phyloP scores from a whole-genome alignment of 2,329 filamentous ascomycete genomes.

The Talaromyces sp. region DNA sequence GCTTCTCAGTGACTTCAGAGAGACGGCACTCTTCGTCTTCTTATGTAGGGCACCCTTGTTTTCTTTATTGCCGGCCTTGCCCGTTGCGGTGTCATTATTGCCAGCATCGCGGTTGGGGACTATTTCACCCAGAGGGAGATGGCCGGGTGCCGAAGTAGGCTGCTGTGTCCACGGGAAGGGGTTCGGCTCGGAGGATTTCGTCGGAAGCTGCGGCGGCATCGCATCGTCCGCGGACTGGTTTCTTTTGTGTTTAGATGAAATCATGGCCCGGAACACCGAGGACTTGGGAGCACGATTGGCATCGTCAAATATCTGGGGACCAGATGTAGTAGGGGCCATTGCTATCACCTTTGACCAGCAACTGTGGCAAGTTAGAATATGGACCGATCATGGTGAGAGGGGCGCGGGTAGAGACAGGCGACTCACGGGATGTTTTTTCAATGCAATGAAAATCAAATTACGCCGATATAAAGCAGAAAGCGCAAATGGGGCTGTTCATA shows the following conservation, averaged over 20 bases:
- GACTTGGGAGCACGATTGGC: constrained; percentile 41
- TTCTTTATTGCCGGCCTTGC: constrained; percentile 43
- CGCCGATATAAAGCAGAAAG: constrained; percentile 9
- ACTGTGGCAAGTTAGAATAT: constrained; percentile 23
- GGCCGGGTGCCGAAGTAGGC: constrained; percentile 45
- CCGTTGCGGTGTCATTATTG: constrained; percentile 27
- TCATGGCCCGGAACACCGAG: constrained; percentile 57
- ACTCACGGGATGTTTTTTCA: constrained; percentile 23
- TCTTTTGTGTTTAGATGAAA: constrained; percentile 55
- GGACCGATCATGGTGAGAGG: neutral
- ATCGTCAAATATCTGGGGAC: constrained; percentile 43
- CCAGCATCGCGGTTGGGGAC: constrained; percentile 39
- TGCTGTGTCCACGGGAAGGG: constrained; percentile 52
- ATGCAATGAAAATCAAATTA: constrained; percentile 9
- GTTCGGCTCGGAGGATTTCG: constrained; percentile 42
- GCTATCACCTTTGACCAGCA: constrained; percentile 35
- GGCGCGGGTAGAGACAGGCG: constrained; percentile 19
- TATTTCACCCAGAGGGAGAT: constrained; percentile 43
- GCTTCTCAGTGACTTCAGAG: constrained; percentile 52
- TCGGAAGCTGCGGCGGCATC: constrained; percentile 30
- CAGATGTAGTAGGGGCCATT: constrained; percentile 37
- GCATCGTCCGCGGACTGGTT: constrained; percentile 45
- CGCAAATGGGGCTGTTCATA: neutral
- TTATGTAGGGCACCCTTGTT: constrained; percentile 49
- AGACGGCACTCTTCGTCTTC: constrained; percentile 58